These are phyloP conservation scores for Suillus subalutaceus DNA, from an alignment of 768 basidiomycete genomes.

Conservation along the genomic window DNA sequence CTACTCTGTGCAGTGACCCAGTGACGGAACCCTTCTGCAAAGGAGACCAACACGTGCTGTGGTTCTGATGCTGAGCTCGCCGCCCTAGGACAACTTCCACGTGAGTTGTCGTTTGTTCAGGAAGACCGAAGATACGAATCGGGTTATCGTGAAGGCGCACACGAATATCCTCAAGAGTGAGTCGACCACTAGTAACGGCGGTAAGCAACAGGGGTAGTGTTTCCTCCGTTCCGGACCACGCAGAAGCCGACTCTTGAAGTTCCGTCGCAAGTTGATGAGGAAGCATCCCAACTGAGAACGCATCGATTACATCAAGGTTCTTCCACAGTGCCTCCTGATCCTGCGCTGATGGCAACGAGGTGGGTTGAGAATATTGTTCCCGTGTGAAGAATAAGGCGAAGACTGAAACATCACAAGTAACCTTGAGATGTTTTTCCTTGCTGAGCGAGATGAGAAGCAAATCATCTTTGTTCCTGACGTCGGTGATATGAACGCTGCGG, in stretches of 20 bases:
- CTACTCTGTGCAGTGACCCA: slow-evolving; percentile 87
- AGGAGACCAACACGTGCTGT: slow-evolving; percentile 78
- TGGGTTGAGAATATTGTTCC: slow-evolving; percentile 69
- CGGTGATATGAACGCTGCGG: slow-evolving; percentile 87
- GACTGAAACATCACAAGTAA: slow-evolving; percentile 94
- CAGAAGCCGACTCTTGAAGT: slow-evolving; percentile 58
- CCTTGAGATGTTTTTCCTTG: slow-evolving; percentile 91
- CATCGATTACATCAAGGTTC: slow-evolving; percentile 82
- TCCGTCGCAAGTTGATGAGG: slow-evolving; percentile 77
- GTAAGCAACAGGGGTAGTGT: slow-evolving; percentile 85
- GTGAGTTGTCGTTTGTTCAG: slow-evolving; percentile 83
- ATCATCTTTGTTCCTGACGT: slow-evolving; percentile 86
- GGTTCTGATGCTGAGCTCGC: slow-evolving; percentile 54
- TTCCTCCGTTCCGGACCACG: slow-evolving; percentile 85
- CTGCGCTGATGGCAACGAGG: slow-evolving; percentile 66
- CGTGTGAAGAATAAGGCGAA: slow-evolving; percentile 88
- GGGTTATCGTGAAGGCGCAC: slow-evolving; percentile 91
- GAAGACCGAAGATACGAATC: slow-evolving; percentile 85
- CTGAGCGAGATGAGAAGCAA: slow-evolving; percentile 88
- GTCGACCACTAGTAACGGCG: slow-evolving; percentile 77
- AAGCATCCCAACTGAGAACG: slow-evolving; percentile 85
- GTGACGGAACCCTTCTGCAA: slow-evolving; percentile 61
- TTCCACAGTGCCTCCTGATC: slow-evolving; percentile 88
- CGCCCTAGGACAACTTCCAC: slow-evolving; percentile 94
- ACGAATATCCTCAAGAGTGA: slow-evolving; percentile 83